Conservation (phyloP, 352 stramenopile species). For the Pythium guiyangense region DNA sequence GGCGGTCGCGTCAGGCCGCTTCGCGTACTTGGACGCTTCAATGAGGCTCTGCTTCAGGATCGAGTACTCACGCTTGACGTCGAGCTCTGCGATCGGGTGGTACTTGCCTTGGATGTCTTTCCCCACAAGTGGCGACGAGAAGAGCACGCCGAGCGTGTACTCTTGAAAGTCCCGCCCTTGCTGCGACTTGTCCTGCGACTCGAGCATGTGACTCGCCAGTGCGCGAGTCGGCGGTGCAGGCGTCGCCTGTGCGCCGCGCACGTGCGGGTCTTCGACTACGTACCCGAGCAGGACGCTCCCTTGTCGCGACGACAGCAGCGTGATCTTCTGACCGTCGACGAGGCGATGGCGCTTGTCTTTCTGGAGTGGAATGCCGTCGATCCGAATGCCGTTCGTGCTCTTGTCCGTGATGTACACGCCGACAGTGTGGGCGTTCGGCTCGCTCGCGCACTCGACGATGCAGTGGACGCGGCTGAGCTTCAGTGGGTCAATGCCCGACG, state of each 20-base stretch:
- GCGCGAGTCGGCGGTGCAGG: neutral
- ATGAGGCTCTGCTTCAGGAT: slow-evolving; percentile 76
- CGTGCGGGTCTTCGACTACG: slow-evolving; percentile 71
- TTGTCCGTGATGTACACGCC: slow-evolving; percentile 64
- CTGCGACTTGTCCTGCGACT: slow-evolving; percentile 53
- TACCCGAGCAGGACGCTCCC: slow-evolving; percentile 66
- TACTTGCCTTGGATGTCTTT: slow-evolving; percentile 88
- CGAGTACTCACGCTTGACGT: slow-evolving; percentile 77
- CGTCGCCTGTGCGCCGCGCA: slow-evolving; percentile 29
- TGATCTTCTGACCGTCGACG: slow-evolving; percentile 62
- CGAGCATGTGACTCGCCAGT: neutral
- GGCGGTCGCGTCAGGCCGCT: slow-evolving; percentile 17
- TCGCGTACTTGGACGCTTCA: slow-evolving; percentile 65
- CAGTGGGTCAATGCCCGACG: slow-evolving; percentile 48
- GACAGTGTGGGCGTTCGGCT: slow-evolving; percentile 34
- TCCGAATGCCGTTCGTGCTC: slow-evolving; percentile 67
- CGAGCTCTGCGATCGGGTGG: slow-evolving; percentile 86
- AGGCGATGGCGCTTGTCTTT: slow-evolving; percentile 51
- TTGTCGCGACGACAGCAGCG: slow-evolving; percentile 55
- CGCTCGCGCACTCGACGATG: slow-evolving; percentile 44
- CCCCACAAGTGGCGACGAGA: slow-evolving; percentile 91
- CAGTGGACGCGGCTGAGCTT: slow-evolving; percentile 65
- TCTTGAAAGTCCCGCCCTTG: slow-evolving; percentile 54
- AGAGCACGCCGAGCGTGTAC: slow-evolving; percentile 91
- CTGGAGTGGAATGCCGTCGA: slow-evolving; percentile 47